Evolutionary conservation across 176 grass and related monocot genomes (phyloP).

Genomic region (Alopecurus myosuroides): DNA sequence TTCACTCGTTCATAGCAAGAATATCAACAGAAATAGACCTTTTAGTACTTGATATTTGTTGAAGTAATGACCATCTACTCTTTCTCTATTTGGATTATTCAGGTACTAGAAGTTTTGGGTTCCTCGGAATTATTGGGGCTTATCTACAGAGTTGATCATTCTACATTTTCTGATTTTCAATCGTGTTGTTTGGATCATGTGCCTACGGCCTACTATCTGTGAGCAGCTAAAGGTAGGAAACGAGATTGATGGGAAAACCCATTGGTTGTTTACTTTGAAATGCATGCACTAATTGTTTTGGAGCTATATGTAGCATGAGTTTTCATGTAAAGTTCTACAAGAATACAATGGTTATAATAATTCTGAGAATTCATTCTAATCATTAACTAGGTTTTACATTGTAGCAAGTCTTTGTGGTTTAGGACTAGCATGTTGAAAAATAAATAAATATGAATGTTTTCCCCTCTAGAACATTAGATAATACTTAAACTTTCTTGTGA

Average conservation of each 20-base stretch:
- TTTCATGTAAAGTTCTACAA: not conserved
- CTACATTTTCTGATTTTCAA: slow-evolving; percentile 17
- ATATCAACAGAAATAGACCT: not conserved
- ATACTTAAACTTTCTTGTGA: no score
- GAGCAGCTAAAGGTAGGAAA: slow-evolving; percentile 55
- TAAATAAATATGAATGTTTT: no score
- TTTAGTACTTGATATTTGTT: not conserved
- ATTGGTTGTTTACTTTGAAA: not conserved
- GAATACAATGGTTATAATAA: not conserved
- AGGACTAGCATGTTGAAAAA: no score
- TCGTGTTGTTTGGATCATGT: slow-evolving; percentile 38
- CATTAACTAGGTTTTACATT: no score
- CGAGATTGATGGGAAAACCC: no score
- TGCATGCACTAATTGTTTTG: not conserved
- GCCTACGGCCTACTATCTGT: slow-evolving; percentile 49
- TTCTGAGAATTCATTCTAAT: not conserved
- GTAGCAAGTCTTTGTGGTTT: no score
- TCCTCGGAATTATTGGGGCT: slow-evolving; percentile 48
- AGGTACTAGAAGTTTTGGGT: slow-evolving; percentile 62
- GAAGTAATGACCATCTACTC: not conserved
- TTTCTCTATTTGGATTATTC: slow-evolving; percentile 23
- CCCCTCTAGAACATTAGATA: no score
- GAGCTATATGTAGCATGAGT: not conserved
- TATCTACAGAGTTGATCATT: slow-evolving; percentile 46
- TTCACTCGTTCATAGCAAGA: not conserved